Percentiles rank a stretch among this genome's conserved stretches.
Evolutionary conservation across 495 filamentous ascomycete genomes (phyloP).

Genomic region (Talaromyces proteolyticus): DNA sequence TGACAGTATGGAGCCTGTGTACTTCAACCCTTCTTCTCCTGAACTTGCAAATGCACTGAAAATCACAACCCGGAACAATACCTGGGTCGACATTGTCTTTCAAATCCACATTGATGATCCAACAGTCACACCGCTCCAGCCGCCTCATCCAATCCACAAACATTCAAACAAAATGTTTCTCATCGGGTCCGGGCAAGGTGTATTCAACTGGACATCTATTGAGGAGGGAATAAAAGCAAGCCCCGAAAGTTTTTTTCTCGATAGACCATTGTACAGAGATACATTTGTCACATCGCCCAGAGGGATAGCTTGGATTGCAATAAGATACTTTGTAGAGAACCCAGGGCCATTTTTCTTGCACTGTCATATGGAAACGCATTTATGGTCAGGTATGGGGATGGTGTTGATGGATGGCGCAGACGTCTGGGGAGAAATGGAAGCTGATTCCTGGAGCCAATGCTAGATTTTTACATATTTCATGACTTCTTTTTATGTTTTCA

Average conservation of each 20-base stretch:
- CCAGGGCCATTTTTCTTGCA: conserved; percentile 55
- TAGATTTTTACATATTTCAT: neutral
- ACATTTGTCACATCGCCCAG: conserved; percentile 34
- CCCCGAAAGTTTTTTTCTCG: conserved; percentile 48
- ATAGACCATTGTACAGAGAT: conserved; percentile 47
- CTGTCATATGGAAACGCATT: conserved; percentile 56
- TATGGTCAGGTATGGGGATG: conserved; percentile 50
- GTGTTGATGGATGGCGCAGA: conserved; percentile 53
- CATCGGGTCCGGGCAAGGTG: conserved; percentile 44
- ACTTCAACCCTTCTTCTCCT: conserved; percentile 34
- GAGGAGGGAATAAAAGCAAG: conserved; percentile 40
- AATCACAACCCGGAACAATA: conserved; percentile 44
- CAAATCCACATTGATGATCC: conserved; percentile 16
- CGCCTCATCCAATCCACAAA: conserved; percentile 56
- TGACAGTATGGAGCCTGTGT: conserved; percentile 36
- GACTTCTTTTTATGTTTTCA: neutral
- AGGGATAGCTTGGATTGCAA: conserved; percentile 41
- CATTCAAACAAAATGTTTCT: conserved; percentile 55
- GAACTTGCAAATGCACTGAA: conserved; percentile 29
- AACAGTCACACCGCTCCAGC: conserved; percentile 18
- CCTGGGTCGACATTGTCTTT: conserved; percentile 55
- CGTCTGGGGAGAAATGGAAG: conserved; percentile 39
- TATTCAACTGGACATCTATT: conserved; percentile 44
- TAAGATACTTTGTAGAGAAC: conserved; percentile 53
- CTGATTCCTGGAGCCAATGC: conserved; percentile 14